A percentile compares a stretch with the other conserved stretches of the same genome.
phyloP scores from a whole-genome alignment of 495 filamentous ascomycete species.

The Aspergillus egyptiacus region DNA sequence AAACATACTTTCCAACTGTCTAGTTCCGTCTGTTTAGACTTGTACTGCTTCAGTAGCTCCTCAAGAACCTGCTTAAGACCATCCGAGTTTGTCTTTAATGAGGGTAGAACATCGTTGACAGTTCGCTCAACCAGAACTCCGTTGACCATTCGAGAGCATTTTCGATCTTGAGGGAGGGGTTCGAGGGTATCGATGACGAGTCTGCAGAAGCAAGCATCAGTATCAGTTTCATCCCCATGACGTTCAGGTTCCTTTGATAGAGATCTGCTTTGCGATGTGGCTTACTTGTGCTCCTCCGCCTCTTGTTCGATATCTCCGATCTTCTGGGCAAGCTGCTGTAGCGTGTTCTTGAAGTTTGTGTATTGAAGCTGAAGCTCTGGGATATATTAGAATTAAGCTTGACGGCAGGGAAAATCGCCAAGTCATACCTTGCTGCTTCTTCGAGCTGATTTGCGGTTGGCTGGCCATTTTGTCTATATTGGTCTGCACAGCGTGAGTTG shows the following conservation, averaged over 20 bases:
- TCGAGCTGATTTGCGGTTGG: constrained; percentile 47
- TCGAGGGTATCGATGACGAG: constrained; percentile 92
- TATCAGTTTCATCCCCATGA: constrained; percentile 14
- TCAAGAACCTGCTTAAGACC: constrained; percentile 95
- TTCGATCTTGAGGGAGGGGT: constrained; percentile 77
- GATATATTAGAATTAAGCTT: constrained; percentile 15
- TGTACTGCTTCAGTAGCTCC: constrained; percentile 95
- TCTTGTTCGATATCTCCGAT: constrained; percentile 97
- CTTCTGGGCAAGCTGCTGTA: constrained; percentile 90
- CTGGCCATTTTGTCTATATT: constrained; percentile 32
- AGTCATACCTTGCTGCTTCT: constrained; percentile 84
- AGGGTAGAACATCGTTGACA: constrained; percentile 83
- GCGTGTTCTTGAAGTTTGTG: constrained; percentile 88
- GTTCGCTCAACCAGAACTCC: constrained; percentile 92
- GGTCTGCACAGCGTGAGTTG: constrained; percentile 18
- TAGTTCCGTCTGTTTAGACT: constrained; percentile 86
- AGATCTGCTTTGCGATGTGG: constrained; percentile 1
- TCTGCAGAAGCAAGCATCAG: constrained; percentile 38
- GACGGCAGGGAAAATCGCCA: constrained; percentile 2
- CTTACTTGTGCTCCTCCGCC: constrained; percentile 95
- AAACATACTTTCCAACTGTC: constrained; percentile 92
- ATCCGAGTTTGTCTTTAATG: constrained; percentile 89
- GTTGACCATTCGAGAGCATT: constrained; percentile 98
- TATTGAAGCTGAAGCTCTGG: constrained; percentile 92
- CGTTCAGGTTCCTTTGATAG: background rate